Evolutionary conservation across 495 filamentous ascomycete genomes (phyloP).

Genomic region (Symbiotaphrina buchneri): DNA sequence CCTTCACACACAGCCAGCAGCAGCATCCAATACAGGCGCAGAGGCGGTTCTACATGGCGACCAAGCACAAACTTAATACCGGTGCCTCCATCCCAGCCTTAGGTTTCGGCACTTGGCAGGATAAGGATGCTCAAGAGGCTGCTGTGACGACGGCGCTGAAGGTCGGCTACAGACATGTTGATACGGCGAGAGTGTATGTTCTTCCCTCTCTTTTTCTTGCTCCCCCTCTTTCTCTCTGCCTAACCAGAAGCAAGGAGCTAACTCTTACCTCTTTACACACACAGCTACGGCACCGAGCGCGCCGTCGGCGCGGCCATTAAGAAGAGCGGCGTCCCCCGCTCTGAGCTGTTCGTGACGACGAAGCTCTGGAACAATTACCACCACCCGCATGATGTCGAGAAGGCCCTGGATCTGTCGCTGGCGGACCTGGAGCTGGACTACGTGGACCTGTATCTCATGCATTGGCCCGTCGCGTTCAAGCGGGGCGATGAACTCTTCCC

Average conservation of each 20-base stretch:
- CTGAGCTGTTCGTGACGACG: conserved; percentile 42
- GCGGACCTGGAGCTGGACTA: conserved; percentile 38
- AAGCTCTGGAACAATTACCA: conserved; percentile 54
- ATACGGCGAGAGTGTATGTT: conserved; percentile 28
- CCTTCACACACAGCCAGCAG: too few species aligned
- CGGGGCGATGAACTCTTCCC: conserved; percentile 13
- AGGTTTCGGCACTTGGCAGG: conserved; percentile 29
- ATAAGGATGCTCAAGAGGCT: conserved; percentile 11
- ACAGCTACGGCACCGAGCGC: conserved; percentile 25
- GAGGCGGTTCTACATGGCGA: too few species aligned
- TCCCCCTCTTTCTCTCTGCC: too few species aligned
- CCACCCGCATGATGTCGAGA: conserved; percentile 32
- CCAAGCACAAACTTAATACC: conserved; percentile 11
- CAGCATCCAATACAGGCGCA: too few species aligned
- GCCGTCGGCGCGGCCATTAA: conserved; percentile 33
- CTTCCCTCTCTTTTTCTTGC: conserved; percentile 6
- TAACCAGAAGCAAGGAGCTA: background rate
- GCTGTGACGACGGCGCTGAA: conserved; percentile 15
- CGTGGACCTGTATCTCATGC: conserved; percentile 49
- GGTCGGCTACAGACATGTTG: conserved; percentile 37
- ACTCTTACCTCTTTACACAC: background rate
- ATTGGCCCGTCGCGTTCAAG: conserved; percentile 35
- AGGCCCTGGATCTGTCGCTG: conserved; percentile 35
- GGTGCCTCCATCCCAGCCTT: conserved; percentile 19
- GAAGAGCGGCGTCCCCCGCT: conserved; percentile 27